phyloP scores from a whole-genome alignment of 2,329 filamentous ascomycete species.

The Aspergillus texensis region DNA sequence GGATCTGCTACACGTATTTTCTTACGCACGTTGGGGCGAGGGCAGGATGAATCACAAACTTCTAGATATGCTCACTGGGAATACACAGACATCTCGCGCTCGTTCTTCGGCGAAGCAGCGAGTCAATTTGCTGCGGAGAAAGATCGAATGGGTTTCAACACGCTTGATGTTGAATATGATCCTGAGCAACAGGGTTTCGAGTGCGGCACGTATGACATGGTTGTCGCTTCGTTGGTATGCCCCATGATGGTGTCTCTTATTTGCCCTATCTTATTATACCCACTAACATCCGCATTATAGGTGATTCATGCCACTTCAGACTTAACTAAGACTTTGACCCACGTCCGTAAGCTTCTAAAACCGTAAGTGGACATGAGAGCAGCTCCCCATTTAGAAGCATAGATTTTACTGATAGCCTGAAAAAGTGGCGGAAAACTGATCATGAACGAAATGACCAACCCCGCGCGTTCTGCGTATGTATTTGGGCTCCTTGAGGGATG shows the following conservation, averaged over 20 bases:
- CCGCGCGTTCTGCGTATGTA: conserved; percentile 10
- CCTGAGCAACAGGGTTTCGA: conserved; percentile 21
- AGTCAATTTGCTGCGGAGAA: conserved; percentile 11
- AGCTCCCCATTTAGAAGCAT: background rate
- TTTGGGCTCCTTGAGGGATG: conserved; percentile 20
- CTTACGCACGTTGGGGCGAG: background rate
- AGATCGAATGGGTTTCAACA: conserved; percentile 16
- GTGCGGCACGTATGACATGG: conserved; percentile 21
- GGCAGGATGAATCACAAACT: background rate
- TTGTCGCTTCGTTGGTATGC: conserved; percentile 19
- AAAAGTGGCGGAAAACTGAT: conserved; percentile 17
- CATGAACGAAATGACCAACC: conserved; percentile 13
- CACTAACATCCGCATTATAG: background rate
- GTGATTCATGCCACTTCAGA: conserved; percentile 16
- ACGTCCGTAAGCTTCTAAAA: conserved; percentile 19
- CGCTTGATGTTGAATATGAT: conserved; percentile 21
- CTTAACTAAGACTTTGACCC: conserved; percentile 7
- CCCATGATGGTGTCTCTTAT: too few relatives aligned
- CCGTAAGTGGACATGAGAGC: conserved; percentile 3
- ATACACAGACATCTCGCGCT: conserved; percentile 20
- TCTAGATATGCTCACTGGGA: conserved; percentile 11
- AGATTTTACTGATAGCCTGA: background rate
- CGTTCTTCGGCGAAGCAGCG: conserved; percentile 16
- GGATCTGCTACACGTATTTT: conserved; percentile 5
- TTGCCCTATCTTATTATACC: background rate